Evolutionary conservation across 768 basidiomycete species (phyloP).

Genomic region (Russula sp.): DNA sequence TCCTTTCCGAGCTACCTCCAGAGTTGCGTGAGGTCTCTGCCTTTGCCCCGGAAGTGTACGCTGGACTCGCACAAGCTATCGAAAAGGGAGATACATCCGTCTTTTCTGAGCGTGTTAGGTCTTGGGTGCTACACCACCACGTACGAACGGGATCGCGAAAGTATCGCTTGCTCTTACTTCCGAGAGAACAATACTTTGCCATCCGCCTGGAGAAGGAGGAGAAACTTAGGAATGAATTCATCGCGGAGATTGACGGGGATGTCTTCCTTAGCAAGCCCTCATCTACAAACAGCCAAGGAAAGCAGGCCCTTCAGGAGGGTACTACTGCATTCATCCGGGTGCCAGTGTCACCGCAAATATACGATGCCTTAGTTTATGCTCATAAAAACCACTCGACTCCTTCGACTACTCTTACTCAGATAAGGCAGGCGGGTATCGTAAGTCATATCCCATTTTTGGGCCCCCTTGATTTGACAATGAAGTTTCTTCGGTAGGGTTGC

Average conservation of each 20-base stretch:
- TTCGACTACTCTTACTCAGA: conserved; percentile 47
- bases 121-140: conserved; percentile 55
- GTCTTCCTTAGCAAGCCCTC: conserved; percentile 18
- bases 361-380: conserved; percentile 59
- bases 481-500: conserved; percentile 38
- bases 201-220: conserved; percentile 45
- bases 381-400: conserved; percentile 53
- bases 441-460: conserved; percentile 24
- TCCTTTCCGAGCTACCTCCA: conserved; percentile 43
- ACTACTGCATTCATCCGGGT: conserved; percentile 48
- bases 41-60: conserved; percentile 48
- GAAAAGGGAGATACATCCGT: conserved; percentile 29
- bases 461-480: not conserved
- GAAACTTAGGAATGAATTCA: conserved; percentile 40
- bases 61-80: conserved; percentile 42
- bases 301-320: conserved; percentile 27
- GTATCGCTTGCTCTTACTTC: conserved; percentile 49
- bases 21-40: conserved; percentile 56
- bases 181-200: conserved; percentile 51
- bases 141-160: conserved; percentile 54
- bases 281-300: conserved; percentile 8
- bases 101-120: conserved; percentile 36
- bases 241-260: conserved; percentile 34
- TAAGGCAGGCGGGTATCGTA: conserved; percentile 53
- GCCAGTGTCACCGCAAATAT: conserved; percentile 60